Base-by-base conservation (phyloP, 2,329 filamentous ascomycete genomes). In the Cadophora luteo-olivacea region DNA sequence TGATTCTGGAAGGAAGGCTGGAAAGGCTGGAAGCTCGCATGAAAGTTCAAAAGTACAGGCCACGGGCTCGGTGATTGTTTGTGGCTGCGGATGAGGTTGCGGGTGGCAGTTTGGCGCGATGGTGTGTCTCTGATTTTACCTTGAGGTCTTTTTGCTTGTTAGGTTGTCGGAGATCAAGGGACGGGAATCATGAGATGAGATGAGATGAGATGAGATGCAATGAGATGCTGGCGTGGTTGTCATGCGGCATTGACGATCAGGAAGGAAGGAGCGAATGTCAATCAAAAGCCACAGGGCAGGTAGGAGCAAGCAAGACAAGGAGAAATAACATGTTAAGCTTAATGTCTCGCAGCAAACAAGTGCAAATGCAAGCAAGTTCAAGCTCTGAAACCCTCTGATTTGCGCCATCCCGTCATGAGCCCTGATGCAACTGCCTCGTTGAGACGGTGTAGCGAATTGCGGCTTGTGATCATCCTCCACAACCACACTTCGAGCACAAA, bases 61-160 rank as follows among this genome's bases (percentile, higher is more conserved):
- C 19, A 61, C 69, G 69, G 68, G 69, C 61, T 70, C 69, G 69
- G 69, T 64, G 66, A 70, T 70, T 66, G 55, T 41, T 9, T 19
- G 33, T 60, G 32, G 51, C 14, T 54, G 51, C 51, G 25, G 49
- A 24, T 52, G 51, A 54, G 24, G 25, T 54, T 24, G 8, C 24
- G 25, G 24, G 33, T 33, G 52, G 52, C 25, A 55, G 16, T 25
- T 33, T 55, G 25, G 52, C 52, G 52, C 52, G 29, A 55, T 33
- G 25, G 16, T 55, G 19, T 49, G n/a, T 49, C 7, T 49, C n/a
- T 49, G 45, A 49, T 22, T 16, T 14, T 45, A 14, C 3, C 41
- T 45, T 45, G 12, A 19, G 11, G 41, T 19, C 11, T 32, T 14
- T 54, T 9, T 55, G 16, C 5, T n/a, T 19, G 4, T 33, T 16